A percentile compares a stretch with the other conserved stretches of the same genome.
Conservation (phyloP, 257 asterid species). For the Penstemon eatonii region DNA sequence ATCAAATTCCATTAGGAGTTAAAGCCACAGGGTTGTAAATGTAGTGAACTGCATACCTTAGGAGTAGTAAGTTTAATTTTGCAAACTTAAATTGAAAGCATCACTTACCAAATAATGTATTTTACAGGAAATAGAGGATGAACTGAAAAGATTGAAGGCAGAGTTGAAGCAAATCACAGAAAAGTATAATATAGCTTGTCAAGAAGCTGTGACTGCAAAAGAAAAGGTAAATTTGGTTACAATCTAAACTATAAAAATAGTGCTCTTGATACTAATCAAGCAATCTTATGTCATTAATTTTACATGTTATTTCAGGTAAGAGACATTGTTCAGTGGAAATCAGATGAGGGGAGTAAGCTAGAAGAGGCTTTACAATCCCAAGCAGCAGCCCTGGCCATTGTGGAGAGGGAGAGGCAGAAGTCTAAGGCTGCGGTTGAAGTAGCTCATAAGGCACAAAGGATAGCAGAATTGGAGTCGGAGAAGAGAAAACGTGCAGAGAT, state of each 20-base stretch:
- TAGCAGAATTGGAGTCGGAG: constrained; percentile 70
- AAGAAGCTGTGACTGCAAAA: constrained; percentile 43
- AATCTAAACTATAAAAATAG: background rate
- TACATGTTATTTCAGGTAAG: constrained; percentile 41
- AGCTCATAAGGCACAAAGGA: constrained; percentile 66
- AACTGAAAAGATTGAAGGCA: constrained; percentile 59
- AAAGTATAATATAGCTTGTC: constrained; percentile 57
- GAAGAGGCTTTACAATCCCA: constrained; percentile 47
- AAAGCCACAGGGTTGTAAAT: too few relatives aligned
- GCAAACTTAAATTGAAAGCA: background rate
- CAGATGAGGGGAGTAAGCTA: constrained; percentile 38
- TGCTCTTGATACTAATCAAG: constrained; percentile 14
- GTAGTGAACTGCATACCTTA: too few relatives aligned
- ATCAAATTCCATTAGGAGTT: too few relatives aligned
- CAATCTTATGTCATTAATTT: constrained; percentile 3
- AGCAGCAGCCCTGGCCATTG: constrained; percentile 54
- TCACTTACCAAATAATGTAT: constrained; percentile 21
- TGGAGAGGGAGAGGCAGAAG: constrained; percentile 70
- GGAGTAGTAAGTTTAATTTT: too few relatives aligned
- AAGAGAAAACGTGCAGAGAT: constrained; percentile 63
- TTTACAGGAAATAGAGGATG: constrained; percentile 67
- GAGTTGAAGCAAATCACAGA: constrained; percentile 64
- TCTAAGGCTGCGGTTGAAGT: constrained; percentile 74
- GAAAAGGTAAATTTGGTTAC: constrained; percentile 39
- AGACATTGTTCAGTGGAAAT: constrained; percentile 41